Evolutionary conservation across 2,329 filamentous ascomycete genomes (phyloP).

Genomic region (Torrubiellomyces zombiae): DNA sequence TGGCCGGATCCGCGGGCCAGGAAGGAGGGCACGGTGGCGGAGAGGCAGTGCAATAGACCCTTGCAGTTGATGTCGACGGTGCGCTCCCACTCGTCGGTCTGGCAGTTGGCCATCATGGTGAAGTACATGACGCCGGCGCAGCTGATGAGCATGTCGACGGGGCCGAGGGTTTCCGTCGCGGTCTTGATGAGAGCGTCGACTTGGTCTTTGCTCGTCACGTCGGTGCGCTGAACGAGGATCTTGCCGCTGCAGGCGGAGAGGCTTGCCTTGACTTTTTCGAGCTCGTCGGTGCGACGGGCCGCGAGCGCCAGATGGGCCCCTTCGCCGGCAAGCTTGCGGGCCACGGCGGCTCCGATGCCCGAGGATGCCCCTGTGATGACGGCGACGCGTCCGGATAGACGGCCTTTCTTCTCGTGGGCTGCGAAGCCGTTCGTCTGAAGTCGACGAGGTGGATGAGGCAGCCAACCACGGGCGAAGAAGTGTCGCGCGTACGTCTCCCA

Average conservation of each 20-base stretch:
- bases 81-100: slow-evolving; percentile 61
- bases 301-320: slow-evolving; percentile 58
- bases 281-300: slow-evolving; percentile 51
- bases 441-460: slow-evolving; percentile 42
- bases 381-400: slow-evolving; percentile 51
- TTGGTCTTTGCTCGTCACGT: slow-evolving; percentile 50
- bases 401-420: slow-evolving; percentile 25
- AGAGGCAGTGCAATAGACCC: slow-evolving; percentile 57
- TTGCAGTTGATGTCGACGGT: slow-evolving; percentile 82
- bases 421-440: slow-evolving; percentile 14
- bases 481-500: slow-evolving; percentile 65
- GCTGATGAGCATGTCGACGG: slow-evolving; percentile 62
- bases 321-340: slow-evolving; percentile 49
- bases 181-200: slow-evolving; percentile 49
- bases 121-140: slow-evolving; percentile 82
- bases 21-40: slow-evolving; percentile 55
- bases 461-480: slow-evolving; percentile 67
- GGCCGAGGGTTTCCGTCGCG: slow-evolving; percentile 45
- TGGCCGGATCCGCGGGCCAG: slow-evolving; percentile 52
- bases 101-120: slow-evolving; percentile 67
- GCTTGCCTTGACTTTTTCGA: slow-evolving; percentile 49
- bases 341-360: slow-evolving; percentile 63
- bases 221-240: slow-evolving; percentile 51
- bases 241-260: slow-evolving; percentile 42
- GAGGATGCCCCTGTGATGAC: slow-evolving; percentile 68